Percentiles rank a stretch among this genome's conserved stretches.
These are phyloP conservation scores for Aspergillus pseudotamarii DNA, from an alignment of 2,329 filamentous ascomycete genomes.

Conservation along the genomic window DNA sequence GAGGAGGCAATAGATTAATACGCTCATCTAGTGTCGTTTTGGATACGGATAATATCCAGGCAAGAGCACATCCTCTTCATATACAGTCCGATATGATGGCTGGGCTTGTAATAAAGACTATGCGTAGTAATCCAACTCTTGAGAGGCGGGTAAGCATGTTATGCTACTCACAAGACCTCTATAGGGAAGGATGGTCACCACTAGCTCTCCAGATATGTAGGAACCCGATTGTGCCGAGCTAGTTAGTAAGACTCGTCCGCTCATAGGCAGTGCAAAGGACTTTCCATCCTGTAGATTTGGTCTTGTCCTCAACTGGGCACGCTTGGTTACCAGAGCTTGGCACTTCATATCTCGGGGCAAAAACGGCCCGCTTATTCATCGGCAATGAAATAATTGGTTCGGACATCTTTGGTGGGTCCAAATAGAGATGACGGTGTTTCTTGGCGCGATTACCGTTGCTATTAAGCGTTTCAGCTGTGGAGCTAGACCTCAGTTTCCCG, in stretches of 20 bases:
- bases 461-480: not conserved
- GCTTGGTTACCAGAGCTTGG: not conserved
- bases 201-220: not conserved
- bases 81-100: not conserved
- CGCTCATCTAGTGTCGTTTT: not conserved
- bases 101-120: not conserved
- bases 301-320: not conserved
- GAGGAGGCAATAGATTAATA: not conserved
- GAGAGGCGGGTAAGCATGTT: not conserved
- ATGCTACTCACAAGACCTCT: not conserved
- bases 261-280: not conserved
- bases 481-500: not conserved
- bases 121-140: not conserved
- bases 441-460: not conserved
- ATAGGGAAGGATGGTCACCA: not conserved
- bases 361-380: constrained; percentile 3
- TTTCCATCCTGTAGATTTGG: not conserved
- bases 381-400: not conserved
- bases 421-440: not conserved
- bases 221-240: not conserved
- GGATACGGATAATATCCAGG: not conserved
- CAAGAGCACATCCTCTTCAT: not conserved
- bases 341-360: not conserved
- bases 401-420: not conserved
- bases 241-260: not conserved